Conservation (phyloP, 73 alveolate genomes). For the Loxodes magnus region DNA sequence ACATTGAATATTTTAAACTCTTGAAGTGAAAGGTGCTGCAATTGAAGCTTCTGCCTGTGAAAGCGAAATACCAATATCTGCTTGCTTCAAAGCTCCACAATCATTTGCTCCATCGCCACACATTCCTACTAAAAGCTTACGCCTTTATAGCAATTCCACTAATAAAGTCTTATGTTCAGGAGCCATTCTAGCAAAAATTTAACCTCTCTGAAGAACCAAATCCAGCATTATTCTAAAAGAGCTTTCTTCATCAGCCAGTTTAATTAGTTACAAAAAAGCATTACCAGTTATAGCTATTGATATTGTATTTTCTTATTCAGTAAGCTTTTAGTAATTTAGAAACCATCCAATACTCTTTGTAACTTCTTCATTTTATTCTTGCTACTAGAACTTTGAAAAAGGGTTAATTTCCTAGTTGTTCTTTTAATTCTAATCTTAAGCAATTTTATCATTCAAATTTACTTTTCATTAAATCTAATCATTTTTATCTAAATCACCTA, state of each 20-base stretch:
- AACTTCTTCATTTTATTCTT: no score
- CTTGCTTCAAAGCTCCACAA: constrained; percentile 91
- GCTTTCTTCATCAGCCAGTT: neutral
- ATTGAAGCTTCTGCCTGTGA: constrained; percentile 97
- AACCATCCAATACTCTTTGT: no score
- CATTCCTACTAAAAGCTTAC: constrained; percentile 74
- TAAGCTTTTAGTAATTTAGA: no score
- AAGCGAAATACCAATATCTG: constrained; percentile 83
- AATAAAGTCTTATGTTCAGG: constrained; percentile 92
- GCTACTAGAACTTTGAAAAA: no score
- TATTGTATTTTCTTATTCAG: no score
- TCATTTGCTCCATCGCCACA: constrained; percentile 99
- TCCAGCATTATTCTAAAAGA: constrained; percentile 44
- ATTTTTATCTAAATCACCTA: constrained; percentile 69
- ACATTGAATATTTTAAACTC: constrained; percentile 68
- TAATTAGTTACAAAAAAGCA: constrained; percentile 3
- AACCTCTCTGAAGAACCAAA: constrained; percentile 59
- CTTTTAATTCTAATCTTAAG: no score
- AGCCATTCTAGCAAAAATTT: constrained; percentile 93
- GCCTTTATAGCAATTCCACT: constrained; percentile 55
- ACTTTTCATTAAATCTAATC: no score
- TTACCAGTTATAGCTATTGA: constrained; percentile 9
- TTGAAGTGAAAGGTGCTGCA: constrained; percentile 97
- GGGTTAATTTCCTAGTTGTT: no score
- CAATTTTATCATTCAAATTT: no score